Evolutionary conservation across 1,284 basidiomycete species (phyloP).

Genomic region (Schizopora paradoxa): DNA sequence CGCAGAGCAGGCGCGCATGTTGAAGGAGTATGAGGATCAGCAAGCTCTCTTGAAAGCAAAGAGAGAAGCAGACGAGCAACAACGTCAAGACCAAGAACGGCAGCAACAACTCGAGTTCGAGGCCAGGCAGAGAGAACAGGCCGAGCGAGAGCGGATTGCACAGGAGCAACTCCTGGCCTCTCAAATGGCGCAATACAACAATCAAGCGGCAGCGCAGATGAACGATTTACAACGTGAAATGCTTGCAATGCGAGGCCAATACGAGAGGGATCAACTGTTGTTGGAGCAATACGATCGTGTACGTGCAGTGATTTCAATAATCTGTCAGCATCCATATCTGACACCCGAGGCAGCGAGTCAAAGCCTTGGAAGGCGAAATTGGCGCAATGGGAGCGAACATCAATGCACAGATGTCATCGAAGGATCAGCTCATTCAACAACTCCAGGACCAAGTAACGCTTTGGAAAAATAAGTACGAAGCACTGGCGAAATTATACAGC

Average conservation of each 20-base stretch:
- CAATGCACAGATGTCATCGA: slow-evolving; percentile 83
- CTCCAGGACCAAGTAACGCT: slow-evolving; percentile 95
- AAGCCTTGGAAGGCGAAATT: slow-evolving; percentile 92
- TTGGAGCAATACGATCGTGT: slow-evolving; percentile 97
- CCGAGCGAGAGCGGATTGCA: slow-evolving; percentile 82
- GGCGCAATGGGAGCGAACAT: slow-evolving; percentile 76
- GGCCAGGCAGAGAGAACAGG: slow-evolving; percentile 83
- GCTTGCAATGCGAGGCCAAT: slow-evolving; percentile 92
- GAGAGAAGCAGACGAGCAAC: slow-evolving; percentile 80
- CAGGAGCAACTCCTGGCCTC: slow-evolving; percentile 84
- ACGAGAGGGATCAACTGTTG: slow-evolving; percentile 97
- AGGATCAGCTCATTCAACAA: slow-evolving; percentile 94
- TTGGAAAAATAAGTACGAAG: slow-evolving; percentile 99
- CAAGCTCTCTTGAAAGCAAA: slow-evolving; percentile 78
- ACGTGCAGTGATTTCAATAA: slow-evolving; percentile 27
- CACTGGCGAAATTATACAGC: slow-evolving; percentile 96
- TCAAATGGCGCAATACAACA: slow-evolving; percentile 73
- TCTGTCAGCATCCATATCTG: slow-evolving; percentile 7
- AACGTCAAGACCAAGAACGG: slow-evolving; percentile 71
- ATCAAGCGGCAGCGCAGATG: slow-evolving; percentile 62
- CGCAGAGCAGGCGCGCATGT: slow-evolving; percentile 89
- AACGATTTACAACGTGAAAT: slow-evolving; percentile 87
- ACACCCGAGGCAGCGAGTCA: slow-evolving; percentile 66
- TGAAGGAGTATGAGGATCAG: slow-evolving; percentile 96
- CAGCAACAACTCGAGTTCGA: slow-evolving; percentile 89